Conservation (phyloP, 1,284 basidiomycete species). For the Ganoderma multipileum region DNA sequence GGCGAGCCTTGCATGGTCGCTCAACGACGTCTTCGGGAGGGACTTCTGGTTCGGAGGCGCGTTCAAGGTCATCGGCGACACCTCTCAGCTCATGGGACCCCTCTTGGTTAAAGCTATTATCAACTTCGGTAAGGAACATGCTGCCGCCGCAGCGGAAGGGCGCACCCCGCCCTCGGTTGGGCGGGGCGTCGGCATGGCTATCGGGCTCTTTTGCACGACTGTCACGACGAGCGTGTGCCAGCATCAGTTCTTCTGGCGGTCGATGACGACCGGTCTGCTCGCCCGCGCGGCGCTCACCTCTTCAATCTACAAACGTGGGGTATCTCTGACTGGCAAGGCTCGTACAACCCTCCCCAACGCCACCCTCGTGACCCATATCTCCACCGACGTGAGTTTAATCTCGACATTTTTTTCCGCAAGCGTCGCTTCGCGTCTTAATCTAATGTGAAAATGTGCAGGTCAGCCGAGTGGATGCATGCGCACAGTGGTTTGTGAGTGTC, state of each 20-base stretch:
- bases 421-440: background rate
- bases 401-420: background rate
- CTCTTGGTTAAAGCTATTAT: slow-evolving; percentile 74
- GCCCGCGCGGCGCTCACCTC: slow-evolving; percentile 76
- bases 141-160: slow-evolving; percentile 43
- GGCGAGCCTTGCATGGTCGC: slow-evolving; percentile 67
- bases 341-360: slow-evolving; percentile 70
- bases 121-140: slow-evolving; percentile 64
- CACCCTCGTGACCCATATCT: slow-evolving; percentile 78
- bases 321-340: slow-evolving; percentile 71
- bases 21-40: slow-evolving; percentile 75
- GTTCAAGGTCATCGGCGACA: slow-evolving; percentile 64
- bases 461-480: slow-evolving; percentile 62
- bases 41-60: slow-evolving; percentile 75
- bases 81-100: slow-evolving; percentile 68
- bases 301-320: slow-evolving; percentile 77
- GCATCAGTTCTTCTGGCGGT: slow-evolving; percentile 84
- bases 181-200: slow-evolving; percentile 72
- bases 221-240: slow-evolving; percentile 63
- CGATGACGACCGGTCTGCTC: slow-evolving; percentile 75
- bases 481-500: slow-evolving; percentile 72
- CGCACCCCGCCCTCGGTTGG: slow-evolving; percentile 57
- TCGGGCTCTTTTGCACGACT: slow-evolving; percentile 73
- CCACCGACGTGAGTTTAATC: slow-evolving; percentile 61
- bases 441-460: slow-evolving; percentile 42